Evolutionary conservation across 1,284 basidiomycete species (phyloP), one percentile per base, ranked within the genome.

Genomic region (Lignosus rhinocerotis): DNA sequence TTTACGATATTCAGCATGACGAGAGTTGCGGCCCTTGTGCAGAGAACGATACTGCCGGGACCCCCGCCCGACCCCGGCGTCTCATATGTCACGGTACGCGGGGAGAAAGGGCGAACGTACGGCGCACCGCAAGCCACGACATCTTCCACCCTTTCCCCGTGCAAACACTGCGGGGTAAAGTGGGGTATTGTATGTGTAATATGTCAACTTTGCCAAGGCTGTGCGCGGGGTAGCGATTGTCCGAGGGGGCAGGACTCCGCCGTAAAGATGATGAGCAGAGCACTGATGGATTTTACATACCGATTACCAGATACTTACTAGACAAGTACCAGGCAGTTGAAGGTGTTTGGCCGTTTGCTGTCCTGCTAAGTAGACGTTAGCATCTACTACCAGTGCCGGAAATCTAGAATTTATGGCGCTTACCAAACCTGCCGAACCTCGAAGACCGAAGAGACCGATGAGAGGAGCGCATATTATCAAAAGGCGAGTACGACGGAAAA

Each of bases 1-100:
- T 25, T 25, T 25, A 25, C 25, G 25, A 25, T 2, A 25, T 25
- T 25, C 25, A 25, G 25, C 4, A 49, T 25, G 33, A 56, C 39
- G 55, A 52, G 51, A 30, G 25, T 55, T 52, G 49, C 53, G 38
- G 41, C 52, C 42, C 42, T 42, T 46, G 45, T 16, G 34, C 25
- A 38, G 48, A 48, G 19, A 39, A 33, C 19, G 47, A 33, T 50
- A 21, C 17, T 34, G 38, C 38, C 47, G 3, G n/a, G n/a, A 49
- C 21, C 32, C n/a, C n/a, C 17, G n/a, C n/a, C 19, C 25, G 25
- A 25, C 25, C 25, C 25, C 25, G 25, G 25, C 25, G 25, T 25
- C 25, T 25, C 25, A 25, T 25, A 25, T 25, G 25, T n/a, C n/a
- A n/a, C n/a, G n/a, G n/a, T 46, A 31, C n/a, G 14, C 21, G 44